Conservation (phyloP, 2,329 filamentous ascomycete genomes). For the Grosmannia clavigera region DNA sequence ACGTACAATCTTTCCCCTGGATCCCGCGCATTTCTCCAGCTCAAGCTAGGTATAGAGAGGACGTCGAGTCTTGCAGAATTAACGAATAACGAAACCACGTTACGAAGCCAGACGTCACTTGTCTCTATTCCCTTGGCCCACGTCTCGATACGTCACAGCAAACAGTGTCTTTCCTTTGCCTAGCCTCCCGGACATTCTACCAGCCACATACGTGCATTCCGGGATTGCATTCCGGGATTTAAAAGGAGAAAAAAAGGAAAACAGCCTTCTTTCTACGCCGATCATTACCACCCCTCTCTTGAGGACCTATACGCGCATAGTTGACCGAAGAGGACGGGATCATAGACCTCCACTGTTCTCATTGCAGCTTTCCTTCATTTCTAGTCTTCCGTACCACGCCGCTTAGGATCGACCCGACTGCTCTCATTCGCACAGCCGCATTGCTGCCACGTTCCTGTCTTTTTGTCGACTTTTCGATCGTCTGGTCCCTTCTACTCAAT, state of each 20-base stretch:
- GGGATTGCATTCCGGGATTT: not conserved
- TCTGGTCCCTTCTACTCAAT: not conserved
- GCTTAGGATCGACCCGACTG: not conserved
- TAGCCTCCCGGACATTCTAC: not conserved
- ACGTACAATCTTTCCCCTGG: not conserved
- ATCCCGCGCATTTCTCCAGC: not conserved
- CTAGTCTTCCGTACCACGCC: not conserved
- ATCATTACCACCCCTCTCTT: not conserved
- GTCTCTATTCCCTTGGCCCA: not conserved
- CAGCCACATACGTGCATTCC: not conserved
- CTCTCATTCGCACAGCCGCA: not conserved
- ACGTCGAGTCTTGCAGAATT: not conserved
- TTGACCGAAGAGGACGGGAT: not conserved
- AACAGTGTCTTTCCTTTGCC: not conserved
- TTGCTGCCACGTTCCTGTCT: not conserved
- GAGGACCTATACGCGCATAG: not conserved
- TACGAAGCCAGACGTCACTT: not conserved
- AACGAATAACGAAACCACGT: not conserved
- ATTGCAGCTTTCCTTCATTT: not conserved
- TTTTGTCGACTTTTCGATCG: not conserved
- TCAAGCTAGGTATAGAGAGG: not conserved
- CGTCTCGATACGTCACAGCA: too few species aligned
- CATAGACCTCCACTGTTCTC: not conserved
- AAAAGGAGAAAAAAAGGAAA: too few species aligned
- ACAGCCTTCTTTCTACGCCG: not conserved